phyloP scores from a whole-genome alignment of 768 basidiomycete genomes.

The Mycena indigotica region DNA sequence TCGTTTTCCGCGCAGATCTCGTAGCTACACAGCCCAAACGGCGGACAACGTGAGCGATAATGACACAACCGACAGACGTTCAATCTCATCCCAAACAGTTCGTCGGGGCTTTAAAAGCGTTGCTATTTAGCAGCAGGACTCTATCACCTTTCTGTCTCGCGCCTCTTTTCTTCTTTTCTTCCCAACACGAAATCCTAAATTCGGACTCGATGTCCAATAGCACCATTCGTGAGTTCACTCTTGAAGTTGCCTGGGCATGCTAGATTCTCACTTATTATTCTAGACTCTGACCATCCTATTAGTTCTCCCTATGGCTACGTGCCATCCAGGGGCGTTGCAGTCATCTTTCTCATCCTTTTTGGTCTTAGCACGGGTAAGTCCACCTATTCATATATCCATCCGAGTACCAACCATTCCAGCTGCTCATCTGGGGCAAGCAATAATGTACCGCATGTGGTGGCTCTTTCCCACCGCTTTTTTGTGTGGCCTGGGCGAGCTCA shows the following conservation, averaged over 20 bases:
- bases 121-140: background rate
- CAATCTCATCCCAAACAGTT: background rate
- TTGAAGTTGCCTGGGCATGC: background rate
- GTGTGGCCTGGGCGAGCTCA: conserved; percentile 49
- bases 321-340: background rate
- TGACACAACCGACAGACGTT: background rate
- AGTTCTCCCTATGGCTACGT: background rate
- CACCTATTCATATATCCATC: background rate
- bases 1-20: background rate
- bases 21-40: background rate
- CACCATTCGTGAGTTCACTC: background rate
- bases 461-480: conserved; percentile 50
- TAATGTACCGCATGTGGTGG: conserved; percentile 52
- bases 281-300: background rate
- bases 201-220: background rate
- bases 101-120: background rate
- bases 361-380: background rate
- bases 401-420: conserved; percentile 30
- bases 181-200: background rate
- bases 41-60: background rate
- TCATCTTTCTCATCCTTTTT: background rate
- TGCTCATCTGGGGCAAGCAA: conserved; percentile 47
- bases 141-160: background rate
- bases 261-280: background rate
- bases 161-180: background rate